Percentiles rank a stretch among this genome's conserved stretches.
These are phyloP conservation scores for Talaromyces sp. DNA, from an alignment of 2,329 filamentous ascomycete genomes.

Conservation along the genomic window DNA sequence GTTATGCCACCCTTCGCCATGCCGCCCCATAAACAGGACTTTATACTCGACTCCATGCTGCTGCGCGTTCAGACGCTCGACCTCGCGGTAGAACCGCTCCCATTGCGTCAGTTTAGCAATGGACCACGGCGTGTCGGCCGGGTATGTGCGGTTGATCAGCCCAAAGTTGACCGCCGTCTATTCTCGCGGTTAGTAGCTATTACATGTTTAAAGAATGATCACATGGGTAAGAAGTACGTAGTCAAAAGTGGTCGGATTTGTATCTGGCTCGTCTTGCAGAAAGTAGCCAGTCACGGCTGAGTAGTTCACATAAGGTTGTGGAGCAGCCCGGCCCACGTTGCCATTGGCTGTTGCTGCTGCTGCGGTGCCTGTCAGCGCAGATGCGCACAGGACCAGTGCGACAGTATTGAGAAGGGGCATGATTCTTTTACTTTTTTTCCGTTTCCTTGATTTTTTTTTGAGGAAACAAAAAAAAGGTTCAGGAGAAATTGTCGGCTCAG, in stretches of 20 bases:
- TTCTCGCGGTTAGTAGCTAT: no score
- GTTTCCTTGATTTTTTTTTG: neutral
- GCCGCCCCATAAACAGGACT: constrained; percentile 54
- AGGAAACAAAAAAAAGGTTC: neutral
- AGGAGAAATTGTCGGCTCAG: neutral
- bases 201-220: no score
- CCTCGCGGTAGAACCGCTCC: constrained; percentile 49
- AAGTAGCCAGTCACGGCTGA: constrained; percentile 44
- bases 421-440: neutral
- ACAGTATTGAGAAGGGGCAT: neutral
- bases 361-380: neutral
- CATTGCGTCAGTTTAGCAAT: constrained; percentile 44
- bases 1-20: constrained; percentile 58
- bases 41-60: constrained; percentile 45
- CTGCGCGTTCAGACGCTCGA: constrained; percentile 42
- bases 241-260: constrained; percentile 42
- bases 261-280: constrained; percentile 42
- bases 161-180: constrained; percentile 43
- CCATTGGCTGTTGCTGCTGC: neutral
- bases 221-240: no score
- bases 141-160: constrained; percentile 44
- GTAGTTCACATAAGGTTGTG: constrained; percentile 23
- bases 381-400: neutral
- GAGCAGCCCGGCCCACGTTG: neutral
- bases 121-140: constrained; percentile 27